phyloP scores from a whole-genome alignment of 1,284 basidiomycete genomes.

The Austroboletus novae-zelandiae region DNA sequence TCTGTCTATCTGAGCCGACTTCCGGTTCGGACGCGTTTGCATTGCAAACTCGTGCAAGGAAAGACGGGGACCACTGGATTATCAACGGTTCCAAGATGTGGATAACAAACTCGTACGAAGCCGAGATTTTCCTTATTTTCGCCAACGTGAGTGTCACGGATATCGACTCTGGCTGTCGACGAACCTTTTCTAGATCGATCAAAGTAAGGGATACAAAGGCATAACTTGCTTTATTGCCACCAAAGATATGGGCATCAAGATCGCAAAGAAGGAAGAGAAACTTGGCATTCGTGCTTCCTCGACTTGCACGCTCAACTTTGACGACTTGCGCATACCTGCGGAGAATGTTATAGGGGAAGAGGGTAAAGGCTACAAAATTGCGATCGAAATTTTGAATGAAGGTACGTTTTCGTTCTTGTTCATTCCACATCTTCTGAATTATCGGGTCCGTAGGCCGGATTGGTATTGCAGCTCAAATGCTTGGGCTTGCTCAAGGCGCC shows the following conservation, averaged over 20 bases:
- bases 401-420: constrained; percentile 37
- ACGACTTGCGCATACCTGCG: constrained; percentile 89
- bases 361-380: constrained; percentile 96
- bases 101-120: constrained; percentile 98
- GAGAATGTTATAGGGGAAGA: constrained; percentile 94
- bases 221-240: constrained; percentile 98
- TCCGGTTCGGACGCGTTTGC: constrained; percentile 98
- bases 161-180: not conserved
- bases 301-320: constrained; percentile 95
- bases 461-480: constrained; percentile 96
- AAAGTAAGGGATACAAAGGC: constrained; percentile 96
- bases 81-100: constrained; percentile 99
- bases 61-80: constrained; percentile 81
- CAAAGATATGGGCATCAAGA: constrained; percentile 95
- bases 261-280: constrained; percentile 99
- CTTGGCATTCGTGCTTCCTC: constrained; percentile 97
- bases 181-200: constrained; percentile 59
- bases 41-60: constrained; percentile 88
- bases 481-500: constrained; percentile 95
- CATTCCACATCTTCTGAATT: not conserved
- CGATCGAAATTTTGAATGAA: constrained; percentile 98
- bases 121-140: constrained; percentile 92
- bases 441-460: constrained; percentile 64
- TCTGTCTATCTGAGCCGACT: constrained; percentile 91
- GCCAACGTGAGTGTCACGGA: constrained; percentile 65